Conservation (phyloP, 306 rosid genomes). For the Malus fusca region DNA sequence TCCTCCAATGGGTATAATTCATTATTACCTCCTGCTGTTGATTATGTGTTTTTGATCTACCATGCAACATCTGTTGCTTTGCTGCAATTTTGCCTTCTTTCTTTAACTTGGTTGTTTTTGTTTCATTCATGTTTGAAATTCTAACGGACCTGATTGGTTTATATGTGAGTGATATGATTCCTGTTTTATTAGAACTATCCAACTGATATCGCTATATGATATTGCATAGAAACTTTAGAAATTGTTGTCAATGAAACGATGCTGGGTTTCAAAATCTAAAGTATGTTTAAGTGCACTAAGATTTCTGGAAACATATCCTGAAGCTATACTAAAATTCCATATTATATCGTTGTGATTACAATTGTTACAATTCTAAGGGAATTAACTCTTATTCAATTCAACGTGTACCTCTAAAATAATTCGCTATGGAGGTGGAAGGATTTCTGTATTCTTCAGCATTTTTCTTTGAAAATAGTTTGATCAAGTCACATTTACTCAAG, state of each 20-base stretch:
- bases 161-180: too few relatives aligned
- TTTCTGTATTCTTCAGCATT: not conserved
- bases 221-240: too few relatives aligned
- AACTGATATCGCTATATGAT: too few relatives aligned
- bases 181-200: too few relatives aligned
- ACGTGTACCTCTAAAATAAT: not conserved
- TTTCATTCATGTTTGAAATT: not conserved
- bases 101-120: not conserved
- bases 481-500: not conserved
- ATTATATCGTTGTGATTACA: too few relatives aligned
- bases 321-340: too few relatives aligned
- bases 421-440: not conserved
- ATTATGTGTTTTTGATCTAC: too few relatives aligned
- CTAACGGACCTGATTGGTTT: too few relatives aligned
- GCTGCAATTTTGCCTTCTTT: not conserved
- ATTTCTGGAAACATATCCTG: too few relatives aligned
- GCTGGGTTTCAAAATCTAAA: too few relatives aligned
- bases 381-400: not conserved
- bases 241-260: too few relatives aligned
- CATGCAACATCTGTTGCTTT: not conserved
- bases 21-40: not conserved
- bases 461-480: not conserved
- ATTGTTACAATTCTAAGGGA: not conserved
- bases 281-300: too few relatives aligned
- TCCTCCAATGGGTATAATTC: slow-evolving; percentile 73